Evolutionary conservation across 2,329 filamentous ascomycete species (phyloP), one percentile per base, ranked within the genome.

Genomic region (Neoascochyta sp.): DNA sequence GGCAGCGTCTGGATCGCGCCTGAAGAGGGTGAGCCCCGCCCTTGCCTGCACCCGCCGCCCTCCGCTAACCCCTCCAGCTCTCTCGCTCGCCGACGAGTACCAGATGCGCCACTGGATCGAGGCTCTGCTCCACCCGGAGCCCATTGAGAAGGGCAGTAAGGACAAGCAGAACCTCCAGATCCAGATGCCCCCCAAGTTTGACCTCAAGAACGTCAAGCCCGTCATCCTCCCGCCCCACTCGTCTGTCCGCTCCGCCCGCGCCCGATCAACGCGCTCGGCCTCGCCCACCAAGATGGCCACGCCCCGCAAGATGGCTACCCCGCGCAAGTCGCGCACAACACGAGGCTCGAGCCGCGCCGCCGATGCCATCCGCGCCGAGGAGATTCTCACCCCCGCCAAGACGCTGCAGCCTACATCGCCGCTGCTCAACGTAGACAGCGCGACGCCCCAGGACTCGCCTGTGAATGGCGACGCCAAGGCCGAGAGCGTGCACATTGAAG

Each of bases 1-100:
- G 92, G 92, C 24, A 98, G 95, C 63, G 80, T 98, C 29, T 98
- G 92, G 92, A 89, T 96, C 28, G 80, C 87, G 25, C 88, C 90
- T 5, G 74, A 82, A 45, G 69, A 77, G 59, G 79, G 79, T 83
- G 69, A 36, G 55, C 54, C n/a, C n/a, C n/a, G n/a, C n/a, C n/a
- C n/a, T n/a, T n/a, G n/a, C n/a, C n/a, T n/a, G n/a, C n/a, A n/a
- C n/a, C n/a, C n/a, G n/a, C n/a, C n/a, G n/a, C n/a, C n/a, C n/a
- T n/a, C n/a, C n/a, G n/a, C n/a, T 35, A 25, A 15, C 36, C 7
- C 23, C n/a, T 26, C 67, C 78, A 78, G 92, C 92, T 19, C 75
- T 98, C 24, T 68, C 76, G 35, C 75, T 98, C 9, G 86, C 90
- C 29, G 80, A 85, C 24, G 89, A 96, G 64, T 98, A 96, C 62